A percentile compares a stretch with the other conserved stretches of the same genome.
These are phyloP conservation scores for Candida ficus DNA, from an alignment of 805 yeast species.

Conservation along the genomic window DNA sequence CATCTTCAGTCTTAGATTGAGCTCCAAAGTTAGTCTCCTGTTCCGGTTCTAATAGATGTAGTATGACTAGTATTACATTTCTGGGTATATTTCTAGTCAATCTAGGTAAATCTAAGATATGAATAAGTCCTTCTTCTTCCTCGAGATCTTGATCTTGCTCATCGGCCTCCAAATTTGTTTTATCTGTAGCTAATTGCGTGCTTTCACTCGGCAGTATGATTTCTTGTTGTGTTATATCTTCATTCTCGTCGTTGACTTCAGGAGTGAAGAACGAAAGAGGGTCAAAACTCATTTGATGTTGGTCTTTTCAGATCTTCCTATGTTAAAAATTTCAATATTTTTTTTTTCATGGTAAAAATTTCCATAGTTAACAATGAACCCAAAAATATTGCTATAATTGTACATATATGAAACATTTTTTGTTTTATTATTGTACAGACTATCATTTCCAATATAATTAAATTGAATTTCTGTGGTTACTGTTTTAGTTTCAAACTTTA, in stretches of 20 bases:
- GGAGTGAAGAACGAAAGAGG: conserved; percentile 32
- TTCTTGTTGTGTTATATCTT: background rate
- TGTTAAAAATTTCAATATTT: no score
- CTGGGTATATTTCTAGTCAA: conserved; percentile 42
- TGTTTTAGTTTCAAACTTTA: no score
- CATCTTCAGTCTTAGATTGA: conserved; percentile 2
- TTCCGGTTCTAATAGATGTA: conserved; percentile 45
- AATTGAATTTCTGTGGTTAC: no score
- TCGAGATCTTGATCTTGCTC: conserved; percentile 10
- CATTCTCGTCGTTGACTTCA: background rate
- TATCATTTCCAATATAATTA: no score
- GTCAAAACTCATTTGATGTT: conserved; percentile 30
- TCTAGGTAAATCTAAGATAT: conserved; percentile 55
- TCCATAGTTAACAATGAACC: no score
- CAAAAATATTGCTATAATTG: no score
- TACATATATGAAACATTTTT: no score
- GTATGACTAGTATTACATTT: conserved; percentile 36
- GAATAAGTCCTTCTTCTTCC: conserved; percentile 32
- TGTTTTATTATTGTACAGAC: no score
- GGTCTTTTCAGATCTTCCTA: no score
- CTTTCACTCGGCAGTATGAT: background rate
- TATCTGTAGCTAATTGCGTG: background rate
- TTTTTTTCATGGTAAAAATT: no score
- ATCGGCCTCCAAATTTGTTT: background rate
- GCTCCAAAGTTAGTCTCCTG: conserved; percentile 46